Base-by-base conservation (phyloP, 176 grass and related monocot genomes). In the Zea luxurians region DNA sequence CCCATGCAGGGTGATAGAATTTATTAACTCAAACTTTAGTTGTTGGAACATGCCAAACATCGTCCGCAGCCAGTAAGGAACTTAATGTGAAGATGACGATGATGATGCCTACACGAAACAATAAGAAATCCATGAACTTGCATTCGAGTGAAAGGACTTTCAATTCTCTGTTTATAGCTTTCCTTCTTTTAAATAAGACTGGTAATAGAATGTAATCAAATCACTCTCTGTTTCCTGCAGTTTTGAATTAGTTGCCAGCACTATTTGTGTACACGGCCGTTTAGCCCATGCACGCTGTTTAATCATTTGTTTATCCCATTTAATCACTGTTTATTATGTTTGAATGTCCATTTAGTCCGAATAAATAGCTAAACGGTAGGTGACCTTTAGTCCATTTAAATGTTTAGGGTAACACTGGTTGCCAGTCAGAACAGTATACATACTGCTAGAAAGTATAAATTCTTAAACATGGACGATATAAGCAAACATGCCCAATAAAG, bases 21-120 rank as follows among this genome's bases (percentile, higher is more conserved):
- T 87, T 87, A 87, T 87, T 87, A 73, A 72, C 49, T 50, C 59
- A 40, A 16, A 44, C 60, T 83, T 61, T 18, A 13, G 7, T 34
- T 34, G 58, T 41, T 58, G 66, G 6, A 66, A 77, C 59, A 82
- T 20, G 35, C 17, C 35, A 60, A 60, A 35, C 52, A 80, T 38
- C n/a, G 17, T 73, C 73, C 48, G 79, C 40, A 6, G 0, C 67
- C 10, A 13, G 15, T 21, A 18, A 2, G 40, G 4, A 66, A 36
- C 53, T 87, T 58, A 87, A 53, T 87, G 86, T 1, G 84, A 59
- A 0, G 84, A 52, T 0, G 82, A 62, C 1, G 75, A 84, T 0
- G 71, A 48, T 0, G 79, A 78, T 6, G 67, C 74, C 86, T 87
- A 75, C 4, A 0, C 11, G 43, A 13, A 20, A 79, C 5, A 67